A percentile compares a stretch with the other conserved stretches of the same genome.
phyloP scores from a whole-genome alignment of 352 stramenopile species.

The Phytophthora crassamura region DNA sequence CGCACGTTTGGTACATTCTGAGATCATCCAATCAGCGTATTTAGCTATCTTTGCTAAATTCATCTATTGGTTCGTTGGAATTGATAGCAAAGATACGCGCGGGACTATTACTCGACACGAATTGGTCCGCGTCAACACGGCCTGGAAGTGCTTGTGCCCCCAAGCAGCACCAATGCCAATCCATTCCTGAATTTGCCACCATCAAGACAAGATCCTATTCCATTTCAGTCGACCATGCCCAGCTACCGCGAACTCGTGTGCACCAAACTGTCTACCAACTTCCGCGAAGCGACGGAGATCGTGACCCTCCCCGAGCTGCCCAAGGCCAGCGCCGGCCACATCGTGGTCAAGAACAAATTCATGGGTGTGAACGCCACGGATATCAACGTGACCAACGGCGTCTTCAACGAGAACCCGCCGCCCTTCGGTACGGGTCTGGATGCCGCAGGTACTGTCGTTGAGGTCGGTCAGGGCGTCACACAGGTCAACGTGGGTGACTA shows the following conservation, averaged over 20 bases:
- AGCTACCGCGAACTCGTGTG: constrained; percentile 39
- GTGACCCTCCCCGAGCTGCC: constrained; percentile 33
- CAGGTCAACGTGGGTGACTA: constrained; percentile 48
- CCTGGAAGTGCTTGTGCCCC: not conserved
- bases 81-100: constrained; percentile 1
- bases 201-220: constrained; percentile 4
- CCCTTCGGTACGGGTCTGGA: constrained; percentile 61
- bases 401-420: constrained; percentile 45
- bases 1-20: not conserved
- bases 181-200: constrained; percentile 25
- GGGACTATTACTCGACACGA: constrained; percentile 24
- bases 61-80: constrained; percentile 4
- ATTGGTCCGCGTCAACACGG: constrained; percentile 20
- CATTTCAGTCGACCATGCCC: constrained; percentile 16
- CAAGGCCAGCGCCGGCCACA: constrained; percentile 29
- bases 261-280: constrained; percentile 51
- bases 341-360: constrained; percentile 47
- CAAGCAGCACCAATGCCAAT: not conserved
- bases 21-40: constrained; percentile 1
- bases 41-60: constrained; percentile 22
- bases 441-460: constrained; percentile 44
- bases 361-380: constrained; percentile 59
- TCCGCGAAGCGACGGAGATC: constrained; percentile 42
- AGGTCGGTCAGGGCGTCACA: constrained; percentile 43
- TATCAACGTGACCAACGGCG: constrained; percentile 62